Conservation (phyloP, 2,329 filamentous ascomycete genomes). For the Clonostachys chloroleuca region DNA sequence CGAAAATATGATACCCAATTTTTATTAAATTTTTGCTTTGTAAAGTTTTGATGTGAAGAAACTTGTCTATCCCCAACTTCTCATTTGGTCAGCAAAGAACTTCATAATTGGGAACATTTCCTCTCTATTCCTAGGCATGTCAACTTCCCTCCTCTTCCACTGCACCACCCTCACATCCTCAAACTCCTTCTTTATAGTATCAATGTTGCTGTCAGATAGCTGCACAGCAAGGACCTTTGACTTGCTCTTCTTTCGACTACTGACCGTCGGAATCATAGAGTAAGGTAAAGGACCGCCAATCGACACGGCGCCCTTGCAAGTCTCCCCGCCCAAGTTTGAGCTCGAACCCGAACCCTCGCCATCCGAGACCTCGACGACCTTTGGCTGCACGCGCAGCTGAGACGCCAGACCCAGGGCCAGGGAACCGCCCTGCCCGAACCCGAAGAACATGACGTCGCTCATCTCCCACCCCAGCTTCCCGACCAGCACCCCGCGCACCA, state of each 20-base stretch:
- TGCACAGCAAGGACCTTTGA: conserved; percentile 60
- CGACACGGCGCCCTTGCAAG: conserved; percentile 54
- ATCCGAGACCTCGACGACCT: conserved; percentile 24
- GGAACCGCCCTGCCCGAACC: conserved; percentile 64
- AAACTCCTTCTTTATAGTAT: conserved; percentile 63
- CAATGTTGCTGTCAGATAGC: conserved; percentile 58
- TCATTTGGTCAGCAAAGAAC: conserved; percentile 66
- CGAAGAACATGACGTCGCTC: conserved; percentile 59
- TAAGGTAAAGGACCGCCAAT: conserved; percentile 56
- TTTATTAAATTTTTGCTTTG: conserved; percentile 11
- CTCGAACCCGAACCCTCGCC: conserved; percentile 1
- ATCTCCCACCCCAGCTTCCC: conserved; percentile 53
- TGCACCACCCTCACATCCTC: conserved; percentile 60
- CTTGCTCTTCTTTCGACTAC: conserved; percentile 45
- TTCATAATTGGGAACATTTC: conserved; percentile 91
- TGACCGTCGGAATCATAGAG: conserved; percentile 42
- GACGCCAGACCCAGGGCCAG: conserved; percentile 53
- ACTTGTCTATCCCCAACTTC: conserved; percentile 8
- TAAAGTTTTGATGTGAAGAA: background rate
- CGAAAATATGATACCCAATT: background rate
- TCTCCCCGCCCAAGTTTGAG: conserved; percentile 1
- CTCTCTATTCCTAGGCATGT: conserved; percentile 77
- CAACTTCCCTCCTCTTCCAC: conserved; percentile 68
- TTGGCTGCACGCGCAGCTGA: conserved; percentile 23
- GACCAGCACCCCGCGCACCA: conserved; percentile 49